These are phyloP conservation scores for Podochytrium sp. DNA, from an alignment of 192 early-diverging fungal species.

Conservation along the genomic window DNA sequence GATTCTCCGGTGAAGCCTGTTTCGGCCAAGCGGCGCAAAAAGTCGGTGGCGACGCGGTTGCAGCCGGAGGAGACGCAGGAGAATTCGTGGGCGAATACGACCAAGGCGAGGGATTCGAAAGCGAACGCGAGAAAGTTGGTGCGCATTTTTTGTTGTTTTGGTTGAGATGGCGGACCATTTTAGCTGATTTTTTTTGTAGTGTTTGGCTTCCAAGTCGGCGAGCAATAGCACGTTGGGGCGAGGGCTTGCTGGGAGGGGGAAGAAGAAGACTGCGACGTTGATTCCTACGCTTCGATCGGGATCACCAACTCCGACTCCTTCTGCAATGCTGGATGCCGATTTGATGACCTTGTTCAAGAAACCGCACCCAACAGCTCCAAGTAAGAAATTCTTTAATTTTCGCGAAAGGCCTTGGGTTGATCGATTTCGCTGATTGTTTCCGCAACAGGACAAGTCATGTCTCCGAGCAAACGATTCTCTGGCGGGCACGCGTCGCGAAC, in stretches of 20 bases:
- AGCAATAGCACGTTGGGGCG: neutral
- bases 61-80: neutral
- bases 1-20: neutral
- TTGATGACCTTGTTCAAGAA: constrained; percentile 8
- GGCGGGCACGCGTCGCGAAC: no score
- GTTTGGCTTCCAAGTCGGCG: no score
- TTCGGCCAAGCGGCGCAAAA: neutral
- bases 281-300: neutral
- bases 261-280: constrained; percentile 6
- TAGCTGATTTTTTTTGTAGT: neutral
- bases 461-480: no score
- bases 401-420: no score
- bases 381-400: no score
- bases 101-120: neutral
- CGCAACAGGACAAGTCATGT: no score
- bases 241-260: neutral
- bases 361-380: neutral
- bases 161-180: neutral
- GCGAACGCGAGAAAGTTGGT: constrained; percentile 9
- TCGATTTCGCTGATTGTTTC: no score
- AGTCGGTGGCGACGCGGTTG: constrained; percentile 1
- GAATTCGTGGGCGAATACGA: constrained; percentile 8
- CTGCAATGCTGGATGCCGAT: neutral
- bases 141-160: neutral
- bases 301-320: no score